Evolutionary conservation across 805 yeast species (phyloP), one percentile per base, ranked within the genome.

Genomic region (Lipomyces lipofer): DNA sequence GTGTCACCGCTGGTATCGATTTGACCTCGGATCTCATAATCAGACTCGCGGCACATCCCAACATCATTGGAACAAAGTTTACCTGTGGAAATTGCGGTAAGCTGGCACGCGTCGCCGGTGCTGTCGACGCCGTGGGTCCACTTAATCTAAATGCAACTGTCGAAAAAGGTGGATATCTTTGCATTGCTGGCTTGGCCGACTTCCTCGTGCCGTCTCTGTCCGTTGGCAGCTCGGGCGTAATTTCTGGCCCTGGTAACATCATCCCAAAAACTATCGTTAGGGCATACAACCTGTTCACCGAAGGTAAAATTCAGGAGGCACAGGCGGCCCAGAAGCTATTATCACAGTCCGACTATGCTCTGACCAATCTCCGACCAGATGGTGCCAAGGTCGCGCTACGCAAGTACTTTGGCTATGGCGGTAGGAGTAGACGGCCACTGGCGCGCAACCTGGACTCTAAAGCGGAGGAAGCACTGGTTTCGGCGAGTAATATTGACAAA

Each of bases 101-200:
- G 61, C 74, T 79, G 27, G 72, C 79, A 27, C 74, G 74, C 36
- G 59, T 57, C 27, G 54, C 60, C 7, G 39, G 43, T 25, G 59
- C 51, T 2, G 40, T 45, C 19, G 36, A 38, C 30, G 28, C 60
- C 17, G 47, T 51, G 75, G 77, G 64, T 69, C 78, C 79, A 2
- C 67, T 73, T 27, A 73, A 73, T 63, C 71, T 73, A 43, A 70
- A 67, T 30, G 70, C 43, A 17, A 3, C 47, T 15, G 47, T 22
- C 24, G 62, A 63, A 43, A 61, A 64, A 38, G 73, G 72, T 58
- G 71, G 77, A 59, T 80, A 79, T 69, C 56, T 66, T 21, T 65
- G 74, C 38, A 72, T 78, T 60, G 75, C 81, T 4, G 84, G 84
- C n/a, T 69, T 78, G 27, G 82, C 83, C 28, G 83, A 80, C 63